Percentiles rank a stretch among this genome's conserved stretches.
These are phyloP conservation scores for Fusarium xyrophilum DNA, from an alignment of 2,329 filamentous ascomycete genomes.

Conservation along the genomic window DNA sequence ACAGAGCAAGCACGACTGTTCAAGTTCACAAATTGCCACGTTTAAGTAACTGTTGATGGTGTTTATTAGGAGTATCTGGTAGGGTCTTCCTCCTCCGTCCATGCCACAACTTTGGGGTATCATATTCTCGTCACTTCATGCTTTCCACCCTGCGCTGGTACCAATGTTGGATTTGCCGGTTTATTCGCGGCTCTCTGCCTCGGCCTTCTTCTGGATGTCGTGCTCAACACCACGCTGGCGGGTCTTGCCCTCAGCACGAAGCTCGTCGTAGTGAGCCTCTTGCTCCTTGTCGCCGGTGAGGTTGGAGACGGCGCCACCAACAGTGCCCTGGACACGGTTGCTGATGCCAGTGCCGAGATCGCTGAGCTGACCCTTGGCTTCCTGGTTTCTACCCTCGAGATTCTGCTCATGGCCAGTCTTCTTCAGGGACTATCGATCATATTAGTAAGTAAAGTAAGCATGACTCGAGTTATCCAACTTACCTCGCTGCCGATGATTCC, in stretches of 20 bases:
- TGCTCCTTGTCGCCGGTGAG: conserved; percentile 73
- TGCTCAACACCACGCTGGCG: conserved; percentile 82
- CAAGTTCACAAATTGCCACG: background rate
- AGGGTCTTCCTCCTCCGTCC: conserved; percentile 11
- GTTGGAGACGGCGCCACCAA: conserved; percentile 75
- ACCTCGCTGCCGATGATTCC: conserved; percentile 77
- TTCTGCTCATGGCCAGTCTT: conserved; percentile 79
- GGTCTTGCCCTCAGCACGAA: conserved; percentile 85
- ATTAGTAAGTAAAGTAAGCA: conserved; percentile 14
- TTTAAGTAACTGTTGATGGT: background rate
- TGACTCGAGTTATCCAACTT: conserved; percentile 29
- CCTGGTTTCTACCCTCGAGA: conserved; percentile 77
- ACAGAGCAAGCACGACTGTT: background rate
- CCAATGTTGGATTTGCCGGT: background rate
- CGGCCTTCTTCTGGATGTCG: conserved; percentile 77
- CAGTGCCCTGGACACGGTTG: conserved; percentile 71
- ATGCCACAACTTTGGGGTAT: conserved; percentile 28
- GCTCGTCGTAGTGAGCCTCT: conserved; percentile 68
- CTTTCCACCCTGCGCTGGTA: conserved; percentile 4
- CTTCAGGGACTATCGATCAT: conserved; percentile 65
- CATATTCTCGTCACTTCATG: conserved; percentile 26
- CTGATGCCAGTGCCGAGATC: conserved; percentile 72
- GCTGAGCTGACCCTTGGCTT: conserved; percentile 80
- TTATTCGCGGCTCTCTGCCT: conserved; percentile 48
- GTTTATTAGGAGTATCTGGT: conserved; percentile 19